These are phyloP conservation scores for Curvularia sp. DNA, from an alignment of 2,329 filamentous ascomycete genomes.

Conservation along the genomic window DNA sequence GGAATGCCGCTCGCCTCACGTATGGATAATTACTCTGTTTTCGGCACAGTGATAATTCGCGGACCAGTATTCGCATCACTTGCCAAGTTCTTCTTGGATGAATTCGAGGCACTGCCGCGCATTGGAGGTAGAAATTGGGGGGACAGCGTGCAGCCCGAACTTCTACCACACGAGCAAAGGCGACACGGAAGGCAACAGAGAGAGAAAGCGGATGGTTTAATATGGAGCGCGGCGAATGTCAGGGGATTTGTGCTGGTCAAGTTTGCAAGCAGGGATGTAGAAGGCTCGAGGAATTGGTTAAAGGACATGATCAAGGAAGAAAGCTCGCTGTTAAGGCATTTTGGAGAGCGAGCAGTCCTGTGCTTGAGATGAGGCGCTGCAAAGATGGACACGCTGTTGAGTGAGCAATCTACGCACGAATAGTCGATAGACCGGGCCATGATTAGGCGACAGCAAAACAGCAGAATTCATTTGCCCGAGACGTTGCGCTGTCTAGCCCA, in stretches of 20 bases:
- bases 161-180: constrained; percentile 55
- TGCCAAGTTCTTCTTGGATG: constrained; percentile 76
- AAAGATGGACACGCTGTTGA: not conserved
- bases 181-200: constrained; percentile 62
- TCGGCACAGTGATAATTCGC: constrained; percentile 84
- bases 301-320: constrained; percentile 76
- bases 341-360: constrained; percentile 82
- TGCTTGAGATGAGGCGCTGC: constrained; percentile 57
- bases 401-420: not conserved
- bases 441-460: not conserved
- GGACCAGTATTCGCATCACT: constrained; percentile 73
- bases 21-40: constrained; percentile 77
- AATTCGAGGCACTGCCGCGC: constrained; percentile 79
- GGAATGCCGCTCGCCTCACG: constrained; percentile 52
- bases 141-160: constrained; percentile 49
- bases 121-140: constrained; percentile 83
- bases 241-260: constrained; percentile 85
- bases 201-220: constrained; percentile 58
- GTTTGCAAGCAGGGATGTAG: constrained; percentile 82
- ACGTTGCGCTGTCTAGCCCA: constrained; percentile 10
- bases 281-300: constrained; percentile 82
- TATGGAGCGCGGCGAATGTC: constrained; percentile 51
- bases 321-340: constrained; percentile 72
- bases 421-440: not conserved
- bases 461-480: not conserved